phyloP scores from a whole-genome alignment of 2,329 filamentous ascomycete species.

The Alternaria arbusti region DNA sequence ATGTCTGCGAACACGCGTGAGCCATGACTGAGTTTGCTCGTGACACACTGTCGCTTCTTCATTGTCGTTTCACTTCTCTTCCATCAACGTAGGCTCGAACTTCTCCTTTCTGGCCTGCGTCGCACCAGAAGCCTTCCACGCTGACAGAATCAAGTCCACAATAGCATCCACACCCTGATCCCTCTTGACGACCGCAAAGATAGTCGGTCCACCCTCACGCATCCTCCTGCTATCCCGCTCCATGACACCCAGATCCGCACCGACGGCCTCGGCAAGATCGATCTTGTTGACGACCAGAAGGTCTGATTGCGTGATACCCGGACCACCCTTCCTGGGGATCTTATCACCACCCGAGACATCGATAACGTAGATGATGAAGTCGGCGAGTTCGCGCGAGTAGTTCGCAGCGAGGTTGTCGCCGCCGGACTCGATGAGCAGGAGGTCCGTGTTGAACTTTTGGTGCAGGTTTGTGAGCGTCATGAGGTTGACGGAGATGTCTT shows the following conservation, averaged over 20 bases:
- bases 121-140: constrained; percentile 90
- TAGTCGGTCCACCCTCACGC: constrained; percentile 89
- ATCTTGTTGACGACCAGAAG: constrained; percentile 96
- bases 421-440: constrained; percentile 92
- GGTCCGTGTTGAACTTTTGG: constrained; percentile 75
- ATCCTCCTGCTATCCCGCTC: constrained; percentile 93
- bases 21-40: background rate
- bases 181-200: constrained; percentile 98
- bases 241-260: constrained; percentile 91
- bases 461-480: constrained; percentile 91
- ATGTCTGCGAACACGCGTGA: background rate
- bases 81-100: constrained; percentile 44
- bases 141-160: constrained; percentile 84
- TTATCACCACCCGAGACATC: constrained; percentile 97
- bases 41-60: background rate
- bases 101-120: constrained; percentile 45
- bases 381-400: constrained; percentile 91
- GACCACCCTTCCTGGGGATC: constrained; percentile 92
- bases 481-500: constrained; percentile 94
- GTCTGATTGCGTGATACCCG: constrained; percentile 96
- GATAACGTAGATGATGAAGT: constrained; percentile 99
- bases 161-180: constrained; percentile 85
- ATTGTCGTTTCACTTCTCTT: constrained; percentile 23
- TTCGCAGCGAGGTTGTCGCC: constrained; percentile 98
- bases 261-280: constrained; percentile 87